Evolutionary conservation across 176 grass and related monocot genomes (phyloP), one percentile per base, ranked within the genome.

Genomic region (Triticum dicoccoides): DNA sequence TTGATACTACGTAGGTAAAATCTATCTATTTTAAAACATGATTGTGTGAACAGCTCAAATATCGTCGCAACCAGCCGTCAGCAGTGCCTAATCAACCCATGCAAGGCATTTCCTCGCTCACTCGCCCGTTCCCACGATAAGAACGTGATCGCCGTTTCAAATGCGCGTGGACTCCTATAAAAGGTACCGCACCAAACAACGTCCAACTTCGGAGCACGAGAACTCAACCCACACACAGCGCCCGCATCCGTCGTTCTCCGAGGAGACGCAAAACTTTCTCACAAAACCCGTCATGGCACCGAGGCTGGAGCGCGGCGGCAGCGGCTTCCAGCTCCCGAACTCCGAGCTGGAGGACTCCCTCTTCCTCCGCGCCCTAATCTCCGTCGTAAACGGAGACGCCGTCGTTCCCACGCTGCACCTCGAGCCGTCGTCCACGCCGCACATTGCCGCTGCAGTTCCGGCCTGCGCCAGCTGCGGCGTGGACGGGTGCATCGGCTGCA

Each of bases 341-440:
- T 30, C 84, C 41, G 91, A 94, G 74, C 90, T 82, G 45, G 96
- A 98, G 90, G 80, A 93, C 88, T 68, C 88, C 14, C 84, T 98
- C 82, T 63, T 98, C 78, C 86, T 98, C 78, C 81, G 89, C 80
- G 92, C 96, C 4, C 91, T 98, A 79, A 80, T 89, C 73, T 94
- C 88, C 87, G 88, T 95, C 30, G 54, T 98, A 56, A 86, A 84
- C 61, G 93, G 93, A 24, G 75, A 82, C 79, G 41, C 86, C 72
- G 10, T 78, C 41, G 47, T 45, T 8, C 89, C 84, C 59, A 4
- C 62, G 29, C 5, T 76, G 37, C 61, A 6, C 20, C 75, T 49
- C 3, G 58, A 59, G 12, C 27, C 9, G 29, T 15, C 76, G n/a
- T 9, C 75, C 9, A 12, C n/a, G 70, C 51, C 21, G 4, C 73